Base-by-base conservation (phyloP, 257 asterid genomes). In the Nyctanthes arbortristis region DNA sequence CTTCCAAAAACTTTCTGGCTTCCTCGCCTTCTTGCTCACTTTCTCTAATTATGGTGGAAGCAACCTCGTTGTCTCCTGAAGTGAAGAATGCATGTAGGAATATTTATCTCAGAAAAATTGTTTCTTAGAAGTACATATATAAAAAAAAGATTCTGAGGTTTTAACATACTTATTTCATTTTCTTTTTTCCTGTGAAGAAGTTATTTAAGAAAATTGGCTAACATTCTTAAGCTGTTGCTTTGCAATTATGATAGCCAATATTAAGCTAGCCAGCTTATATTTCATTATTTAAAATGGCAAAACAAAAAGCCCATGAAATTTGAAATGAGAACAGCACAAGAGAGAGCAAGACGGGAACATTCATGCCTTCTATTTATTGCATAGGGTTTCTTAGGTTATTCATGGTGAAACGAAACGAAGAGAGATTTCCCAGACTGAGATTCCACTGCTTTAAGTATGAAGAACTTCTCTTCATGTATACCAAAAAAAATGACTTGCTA, bases 21-120 rank as follows among this genome's bases (percentile, higher is more conserved):
- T 81, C 91, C 74, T 89, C 96, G 45, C 93, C 96, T 85, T 91
- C 96, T 75, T 82, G 88, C 79, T 89, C 96, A 69, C 99, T 94
- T 82, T 94, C 99, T 68, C 75, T 81, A 47, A 81, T 84, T 55
- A 91, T 93, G 63, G 55, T 65, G 74, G 88, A 79, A 40, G 95
- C 89, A 68, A 89, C 80, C 77, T 89, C 96, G 77, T 95, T 89
- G 68, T 87, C 88, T 78, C 99, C 99, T 94, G 61, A 56, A 83
- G 70, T 69, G 30, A 74, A 64, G 45, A 71, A 68, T 28, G 73
- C 74, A 77, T 36, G 34, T 28, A 39, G 65, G n/a, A 72, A 65
- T 61, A 70, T 64, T 22, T 33, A 64, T 66, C 12, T 13, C 16
- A 39, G 16, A 47, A 55, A 52, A 63, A 45, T 32, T 14, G 45